Evolutionary conservation across 2,329 filamentous ascomycete genomes (phyloP).

Genomic region (Phialophora macrospora): DNA sequence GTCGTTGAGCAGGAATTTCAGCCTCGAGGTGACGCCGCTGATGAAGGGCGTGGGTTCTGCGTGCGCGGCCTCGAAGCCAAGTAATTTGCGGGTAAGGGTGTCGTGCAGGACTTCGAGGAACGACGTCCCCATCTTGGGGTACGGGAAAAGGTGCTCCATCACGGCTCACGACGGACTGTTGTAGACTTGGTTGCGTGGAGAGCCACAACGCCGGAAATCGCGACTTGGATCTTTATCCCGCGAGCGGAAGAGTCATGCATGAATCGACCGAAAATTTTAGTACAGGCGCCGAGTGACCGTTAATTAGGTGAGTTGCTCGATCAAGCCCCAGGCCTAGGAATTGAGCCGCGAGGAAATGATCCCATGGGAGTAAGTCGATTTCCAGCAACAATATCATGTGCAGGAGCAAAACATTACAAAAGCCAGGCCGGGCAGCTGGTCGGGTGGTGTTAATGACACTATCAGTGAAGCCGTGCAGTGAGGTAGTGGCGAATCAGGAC

Average conservation of each 20-base stretch:
- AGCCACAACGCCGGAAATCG: background rate
- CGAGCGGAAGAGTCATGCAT: background rate
- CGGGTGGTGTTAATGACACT: background rate
- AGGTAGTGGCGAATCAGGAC: conserved; percentile 5
- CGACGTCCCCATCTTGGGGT: conserved; percentile 39
- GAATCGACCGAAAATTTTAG: background rate
- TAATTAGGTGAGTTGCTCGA: background rate
- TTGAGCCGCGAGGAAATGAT: background rate
- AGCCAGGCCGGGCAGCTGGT: background rate
- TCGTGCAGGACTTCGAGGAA: conserved; percentile 40
- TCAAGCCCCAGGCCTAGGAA: background rate
- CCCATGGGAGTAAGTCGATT: background rate
- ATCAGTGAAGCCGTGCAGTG: conserved; percentile 3
- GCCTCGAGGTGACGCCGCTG: conserved; percentile 45
- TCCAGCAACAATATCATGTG: background rate
- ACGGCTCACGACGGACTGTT: background rate
- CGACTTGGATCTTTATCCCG: background rate
- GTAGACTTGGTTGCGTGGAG: background rate
- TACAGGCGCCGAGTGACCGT: background rate
- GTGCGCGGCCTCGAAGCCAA: conserved; percentile 45
- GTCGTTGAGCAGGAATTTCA: conserved; percentile 46
- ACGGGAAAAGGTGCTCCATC: conserved; percentile 39
- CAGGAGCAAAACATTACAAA: background rate
- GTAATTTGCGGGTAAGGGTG: conserved; percentile 47
- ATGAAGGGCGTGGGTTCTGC: conserved; percentile 43